Percentiles rank a stretch among this genome's conserved stretches.
These are phyloP conservation scores for Schizosaccharomyces lindneri DNA, from an alignment of 805 yeast species.

Conservation along the genomic window DNA sequence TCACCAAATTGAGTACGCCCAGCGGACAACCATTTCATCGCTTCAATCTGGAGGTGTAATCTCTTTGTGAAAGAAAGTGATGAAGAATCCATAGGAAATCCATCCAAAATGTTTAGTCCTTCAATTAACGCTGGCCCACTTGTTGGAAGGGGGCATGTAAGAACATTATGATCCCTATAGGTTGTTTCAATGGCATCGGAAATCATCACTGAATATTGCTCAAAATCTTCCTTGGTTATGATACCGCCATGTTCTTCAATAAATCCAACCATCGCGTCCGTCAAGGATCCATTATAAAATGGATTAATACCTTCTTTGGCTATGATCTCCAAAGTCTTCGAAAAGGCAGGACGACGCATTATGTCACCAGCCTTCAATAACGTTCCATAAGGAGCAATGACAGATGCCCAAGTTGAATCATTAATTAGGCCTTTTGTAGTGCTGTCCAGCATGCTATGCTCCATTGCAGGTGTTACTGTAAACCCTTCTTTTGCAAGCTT, in stretches of 20 bases:
- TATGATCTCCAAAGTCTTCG: conserved; percentile 38
- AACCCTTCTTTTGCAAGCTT: conserved; percentile 44
- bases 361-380: conserved; percentile 30
- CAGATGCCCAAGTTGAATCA: conserved; percentile 14
- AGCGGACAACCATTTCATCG: conserved; percentile 84
- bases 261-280: conserved; percentile 26
- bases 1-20: conserved; percentile 72
- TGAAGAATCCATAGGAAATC: conserved; percentile 14
- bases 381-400: conserved; percentile 7
- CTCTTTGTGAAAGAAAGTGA: conserved; percentile 8
- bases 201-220: conserved; percentile 27
- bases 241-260: conserved; percentile 44
- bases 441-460: conserved; percentile 16
- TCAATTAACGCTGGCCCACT: conserved; percentile 63
- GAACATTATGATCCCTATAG: conserved; percentile 22
- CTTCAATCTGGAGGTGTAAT: conserved; percentile 25
- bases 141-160: conserved; percentile 45
- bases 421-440: not conserved
- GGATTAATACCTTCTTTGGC: conserved; percentile 55
- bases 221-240: conserved; percentile 39
- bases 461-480: conserved; percentile 23
- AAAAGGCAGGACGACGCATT: conserved; percentile 35
- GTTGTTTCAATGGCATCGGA: conserved; percentile 20
- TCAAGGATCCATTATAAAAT: conserved; percentile 68
- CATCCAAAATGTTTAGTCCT: conserved; percentile 42